Evolutionary conservation across 345 rosid species (phyloP).

Genomic region (Gossypium raimondii): DNA sequence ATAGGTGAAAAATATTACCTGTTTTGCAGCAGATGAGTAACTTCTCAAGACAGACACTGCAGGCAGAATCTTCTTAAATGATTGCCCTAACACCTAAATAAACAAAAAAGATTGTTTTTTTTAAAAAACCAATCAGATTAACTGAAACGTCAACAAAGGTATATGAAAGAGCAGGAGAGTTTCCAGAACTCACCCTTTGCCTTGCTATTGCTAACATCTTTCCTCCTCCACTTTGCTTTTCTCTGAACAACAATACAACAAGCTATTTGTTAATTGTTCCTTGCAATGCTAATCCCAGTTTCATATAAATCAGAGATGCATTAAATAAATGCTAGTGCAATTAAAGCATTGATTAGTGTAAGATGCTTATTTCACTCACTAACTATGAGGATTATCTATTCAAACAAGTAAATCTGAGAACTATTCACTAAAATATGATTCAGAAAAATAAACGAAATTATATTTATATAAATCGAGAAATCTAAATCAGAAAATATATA

Average conservation of each 20-base stretch:
- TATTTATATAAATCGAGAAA: background rate
- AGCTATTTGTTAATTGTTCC: background rate
- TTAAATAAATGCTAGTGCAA: background rate
- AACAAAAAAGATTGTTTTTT: background rate
- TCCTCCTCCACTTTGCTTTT: background rate
- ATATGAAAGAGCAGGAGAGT: slow-evolving; percentile 16
- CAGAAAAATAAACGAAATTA: background rate
- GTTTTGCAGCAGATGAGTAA: slow-evolving; percentile 55
- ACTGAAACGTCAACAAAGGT: background rate
- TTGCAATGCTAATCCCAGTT: background rate
- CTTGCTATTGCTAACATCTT: slow-evolving; percentile 49
- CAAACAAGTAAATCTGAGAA: background rate
- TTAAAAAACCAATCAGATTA: background rate
- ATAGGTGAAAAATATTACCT: slow-evolving; percentile 27
- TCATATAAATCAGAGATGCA: background rate
- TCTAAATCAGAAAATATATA: background rate
- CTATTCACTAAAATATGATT: background rate
- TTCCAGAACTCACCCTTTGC: slow-evolving; percentile 33
- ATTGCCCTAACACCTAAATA: slow-evolving; percentile 33
- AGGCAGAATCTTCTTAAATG: slow-evolving; percentile 37
- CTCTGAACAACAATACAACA: background rate
- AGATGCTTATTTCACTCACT: background rate
- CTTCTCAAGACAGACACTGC: slow-evolving; percentile 35
- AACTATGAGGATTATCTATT: background rate
- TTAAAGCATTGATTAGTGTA: background rate